Base-by-base conservation (phyloP, 2,329 filamentous ascomycete genomes). In the Graphilbum sp. region DNA sequence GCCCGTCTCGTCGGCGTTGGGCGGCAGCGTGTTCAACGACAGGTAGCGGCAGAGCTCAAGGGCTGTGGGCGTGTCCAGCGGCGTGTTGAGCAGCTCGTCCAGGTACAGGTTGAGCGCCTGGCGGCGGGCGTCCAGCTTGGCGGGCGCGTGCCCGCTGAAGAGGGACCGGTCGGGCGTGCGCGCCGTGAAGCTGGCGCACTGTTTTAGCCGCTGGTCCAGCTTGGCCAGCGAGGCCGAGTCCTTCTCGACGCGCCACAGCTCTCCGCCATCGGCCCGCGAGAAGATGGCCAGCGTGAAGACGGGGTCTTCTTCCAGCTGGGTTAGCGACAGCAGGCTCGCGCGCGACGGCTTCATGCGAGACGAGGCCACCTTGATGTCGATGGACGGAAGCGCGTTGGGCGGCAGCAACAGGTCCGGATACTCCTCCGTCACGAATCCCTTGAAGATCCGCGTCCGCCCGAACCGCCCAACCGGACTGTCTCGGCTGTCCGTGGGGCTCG, bases 191-290 rank as follows among this genome's bases (percentile, higher is more conserved):
- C 67, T 61, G n/a, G 72, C 61, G 34, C 78, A 72, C 39, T 81
- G 74, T 54, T 83, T 87, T 44, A 98, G 60, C 41, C 82, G 75
- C 40, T 83, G 71, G 53, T 96, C 88, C 27, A 98, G 66, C 46
- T 79, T 76, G n/a, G 75, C 70, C 21, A 98, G 63, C 21, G 88
- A 85, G 13, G 72, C 63, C 4, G 83, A 81, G 43, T 93, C 85
- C 57, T 98, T 98, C 58, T 98, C 90, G 7, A 94, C 75, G 23
- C 88, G 76, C 88, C 90, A 96, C 11, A 98, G 64, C 54, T 96
- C 88, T 39, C 69, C 72, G 3, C 72, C 64, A 44, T 85, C 75
- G 0, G 76, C 78, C 39, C 87, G 76, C 10, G 81, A 81, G 49
- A 85, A 79, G 27, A 98, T 64, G 16, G 86, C 87, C 38, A 98